Evolutionary conservation across 345 rosid genomes (phyloP).

Genomic region (Rhodamnia rubescens): DNA sequence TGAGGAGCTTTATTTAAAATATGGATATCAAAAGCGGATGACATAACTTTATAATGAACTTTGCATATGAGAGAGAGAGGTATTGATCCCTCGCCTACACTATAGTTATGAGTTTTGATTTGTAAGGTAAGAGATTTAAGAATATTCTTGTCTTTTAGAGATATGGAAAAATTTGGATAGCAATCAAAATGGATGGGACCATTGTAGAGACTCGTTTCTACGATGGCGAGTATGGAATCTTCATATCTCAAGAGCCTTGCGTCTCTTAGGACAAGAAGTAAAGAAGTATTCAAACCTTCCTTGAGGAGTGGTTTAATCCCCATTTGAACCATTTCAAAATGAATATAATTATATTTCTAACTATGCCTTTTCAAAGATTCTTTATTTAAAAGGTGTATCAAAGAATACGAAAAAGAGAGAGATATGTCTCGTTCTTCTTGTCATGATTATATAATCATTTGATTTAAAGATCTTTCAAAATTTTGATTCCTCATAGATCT

Average conservation of each 20-base stretch:
- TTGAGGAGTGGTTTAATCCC: background rate
- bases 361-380: background rate
- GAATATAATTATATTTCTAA: background rate
- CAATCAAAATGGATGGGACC: background rate
- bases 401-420: no score
- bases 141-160: background rate
- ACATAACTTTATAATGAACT: background rate
- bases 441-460: no score
- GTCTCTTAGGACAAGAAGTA: background rate
- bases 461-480: no score
- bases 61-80: background rate
- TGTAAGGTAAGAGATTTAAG: accelerated
- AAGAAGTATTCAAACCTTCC: background rate
- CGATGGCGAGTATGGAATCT: background rate
- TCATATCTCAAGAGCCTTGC: background rate
- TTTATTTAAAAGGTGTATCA: background rate
- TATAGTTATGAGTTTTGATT: no score
- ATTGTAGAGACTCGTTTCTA: background rate
- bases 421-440: no score
- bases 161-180: background rate
- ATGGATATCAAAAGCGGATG: background rate
- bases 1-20: background rate
- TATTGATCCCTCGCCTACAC: background rate
- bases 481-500: no score
- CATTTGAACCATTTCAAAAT: background rate